phyloP scores from a whole-genome alignment of 2,329 filamentous ascomycete genomes.

The Xenoacremonium recifei region DNA sequence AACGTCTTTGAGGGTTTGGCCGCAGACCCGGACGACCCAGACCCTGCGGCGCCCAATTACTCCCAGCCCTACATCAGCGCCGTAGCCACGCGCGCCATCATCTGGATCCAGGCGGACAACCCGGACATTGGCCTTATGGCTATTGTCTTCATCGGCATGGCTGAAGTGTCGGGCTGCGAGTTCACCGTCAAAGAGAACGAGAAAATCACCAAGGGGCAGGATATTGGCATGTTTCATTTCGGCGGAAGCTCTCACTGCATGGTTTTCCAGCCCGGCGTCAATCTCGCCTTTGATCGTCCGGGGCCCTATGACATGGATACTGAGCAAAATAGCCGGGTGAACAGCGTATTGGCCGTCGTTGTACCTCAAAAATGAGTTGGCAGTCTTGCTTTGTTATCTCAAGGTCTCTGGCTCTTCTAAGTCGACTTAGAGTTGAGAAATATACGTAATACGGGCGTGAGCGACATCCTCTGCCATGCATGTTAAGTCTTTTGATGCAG shows the following conservation, averaged over 20 bases:
- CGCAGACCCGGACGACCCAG: slow-evolving; percentile 7
- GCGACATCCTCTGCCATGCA: too few relatives aligned
- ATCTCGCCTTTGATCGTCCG: background rate
- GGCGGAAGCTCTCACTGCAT: background rate
- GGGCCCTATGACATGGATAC: background rate
- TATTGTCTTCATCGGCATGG: background rate
- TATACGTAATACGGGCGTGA: too few relatives aligned
- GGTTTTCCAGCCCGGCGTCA: background rate
- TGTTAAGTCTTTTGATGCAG: too few relatives aligned
- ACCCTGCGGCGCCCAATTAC: slow-evolving; percentile 20
- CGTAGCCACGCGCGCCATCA: slow-evolving; percentile 62
- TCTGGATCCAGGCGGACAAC: slow-evolving; percentile 66
- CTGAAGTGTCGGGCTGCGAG: background rate
- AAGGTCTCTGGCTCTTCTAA: too few relatives aligned
- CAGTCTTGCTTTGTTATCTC: too few relatives aligned
- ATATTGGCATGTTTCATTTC: background rate
- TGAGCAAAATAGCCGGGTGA: background rate
- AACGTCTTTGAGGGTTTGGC: background rate
- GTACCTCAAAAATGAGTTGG: background rate
- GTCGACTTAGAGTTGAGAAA: too few relatives aligned
- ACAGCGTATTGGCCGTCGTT: background rate
- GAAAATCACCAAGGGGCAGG: background rate
- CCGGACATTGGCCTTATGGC: slow-evolving; percentile 23
- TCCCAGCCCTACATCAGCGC: slow-evolving; percentile 62
- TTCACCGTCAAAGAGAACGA: background rate